phyloP scores from a whole-genome alignment of 73 alveolate species.

The Stentor roeselii region DNA sequence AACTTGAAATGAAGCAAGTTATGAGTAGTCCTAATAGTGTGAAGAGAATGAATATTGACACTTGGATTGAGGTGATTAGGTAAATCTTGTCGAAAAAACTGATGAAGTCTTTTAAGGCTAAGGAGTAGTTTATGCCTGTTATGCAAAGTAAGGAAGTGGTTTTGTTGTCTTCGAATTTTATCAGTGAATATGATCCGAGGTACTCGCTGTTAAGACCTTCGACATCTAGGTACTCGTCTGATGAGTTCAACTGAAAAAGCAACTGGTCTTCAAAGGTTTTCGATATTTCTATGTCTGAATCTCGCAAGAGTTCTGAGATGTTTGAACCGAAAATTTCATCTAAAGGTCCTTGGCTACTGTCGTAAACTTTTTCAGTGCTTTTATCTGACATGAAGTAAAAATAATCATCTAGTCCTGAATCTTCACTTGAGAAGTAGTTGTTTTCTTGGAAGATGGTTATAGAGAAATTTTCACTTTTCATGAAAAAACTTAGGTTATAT shows the following conservation, averaged over 20 bases:
- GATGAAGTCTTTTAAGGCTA: background rate
- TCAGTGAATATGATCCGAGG: background rate
- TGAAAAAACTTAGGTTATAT: background rate
- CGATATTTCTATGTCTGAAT: background rate
- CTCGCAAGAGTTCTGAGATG: background rate
- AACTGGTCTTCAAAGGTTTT: background rate
- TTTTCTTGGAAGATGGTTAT: background rate
- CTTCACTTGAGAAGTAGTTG: background rate
- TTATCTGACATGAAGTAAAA: background rate
- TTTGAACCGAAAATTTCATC: background rate
- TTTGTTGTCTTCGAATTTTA: background rate
- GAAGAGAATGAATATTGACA: background rate
- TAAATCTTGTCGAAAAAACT: background rate
- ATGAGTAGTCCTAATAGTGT: background rate
- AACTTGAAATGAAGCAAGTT: background rate
- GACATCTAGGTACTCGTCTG: background rate
- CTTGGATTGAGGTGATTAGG: background rate
- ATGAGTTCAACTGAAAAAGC: background rate
- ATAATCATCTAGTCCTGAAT: background rate
- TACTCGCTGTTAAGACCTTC: background rate
- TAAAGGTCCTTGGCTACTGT: background rate
- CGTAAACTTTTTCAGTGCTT: too few relatives aligned
- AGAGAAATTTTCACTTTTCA: background rate
- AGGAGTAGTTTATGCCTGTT: background rate
- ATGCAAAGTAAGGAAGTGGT: background rate